A percentile compares a stretch with the other conserved stretches of the same genome.
Evolutionary conservation across 2,329 filamentous ascomycete species (phyloP).

Genomic region (Thielaviopsis cerberus): DNA sequence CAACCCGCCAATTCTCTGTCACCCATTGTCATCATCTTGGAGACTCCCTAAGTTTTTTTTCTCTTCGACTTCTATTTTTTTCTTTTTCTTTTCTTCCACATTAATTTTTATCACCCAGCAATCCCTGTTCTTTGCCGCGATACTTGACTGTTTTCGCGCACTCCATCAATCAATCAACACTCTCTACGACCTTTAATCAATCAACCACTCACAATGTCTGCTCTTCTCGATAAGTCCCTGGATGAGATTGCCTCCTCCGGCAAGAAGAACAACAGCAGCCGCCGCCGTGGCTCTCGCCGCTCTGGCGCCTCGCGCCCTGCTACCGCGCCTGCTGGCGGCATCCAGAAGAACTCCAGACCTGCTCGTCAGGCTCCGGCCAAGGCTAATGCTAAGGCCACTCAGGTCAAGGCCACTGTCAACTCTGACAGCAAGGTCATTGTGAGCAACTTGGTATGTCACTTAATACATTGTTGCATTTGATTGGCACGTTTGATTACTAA

Average conservation of each 20-base stretch:
- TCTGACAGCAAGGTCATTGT: constrained; percentile 94
- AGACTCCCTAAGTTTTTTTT: background rate
- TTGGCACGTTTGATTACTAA: constrained; percentile 25
- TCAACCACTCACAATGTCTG: constrained; percentile 49
- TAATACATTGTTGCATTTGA: background rate
- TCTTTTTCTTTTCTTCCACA: background rate
- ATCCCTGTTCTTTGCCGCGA: background rate
- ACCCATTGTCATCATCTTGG: background rate
- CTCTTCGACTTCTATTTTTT: background rate
- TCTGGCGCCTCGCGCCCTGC: constrained; percentile 31
- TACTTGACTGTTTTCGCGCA: background rate
- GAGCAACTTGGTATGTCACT: constrained; percentile 72
- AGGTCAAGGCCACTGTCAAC: constrained; percentile 42
- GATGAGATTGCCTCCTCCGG: constrained; percentile 86
- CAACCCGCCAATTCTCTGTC: background rate
- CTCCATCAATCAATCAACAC: constrained; percentile 9
- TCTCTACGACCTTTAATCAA: constrained; percentile 1
- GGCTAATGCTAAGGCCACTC: constrained; percentile 24
- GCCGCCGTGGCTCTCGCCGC: constrained; percentile 32
- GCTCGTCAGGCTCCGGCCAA: constrained; percentile 40
- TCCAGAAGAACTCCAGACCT: constrained; percentile 57
- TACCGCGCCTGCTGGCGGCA: constrained; percentile 61
- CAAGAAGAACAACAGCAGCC: constrained; percentile 38
- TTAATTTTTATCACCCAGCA: background rate
- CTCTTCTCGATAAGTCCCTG: constrained; percentile 90